Evolutionary conservation across 495 filamentous ascomycete species (phyloP).

Genomic region (Astrothelium subdiscretum): DNA sequence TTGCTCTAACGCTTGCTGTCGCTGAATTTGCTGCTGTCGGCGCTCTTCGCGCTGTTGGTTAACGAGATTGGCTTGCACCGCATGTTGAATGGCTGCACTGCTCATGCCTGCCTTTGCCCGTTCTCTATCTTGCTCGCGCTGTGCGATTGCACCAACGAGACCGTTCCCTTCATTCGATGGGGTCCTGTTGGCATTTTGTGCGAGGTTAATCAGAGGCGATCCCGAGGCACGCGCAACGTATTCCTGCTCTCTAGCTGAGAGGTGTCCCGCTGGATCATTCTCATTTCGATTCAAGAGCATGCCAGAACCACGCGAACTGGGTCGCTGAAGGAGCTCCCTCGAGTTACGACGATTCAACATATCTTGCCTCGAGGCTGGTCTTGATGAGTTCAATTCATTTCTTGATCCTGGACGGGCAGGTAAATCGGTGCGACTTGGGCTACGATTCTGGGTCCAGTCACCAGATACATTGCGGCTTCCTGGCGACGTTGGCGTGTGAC

Average conservation of each 20-base stretch:
- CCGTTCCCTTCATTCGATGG: constrained; percentile 12
- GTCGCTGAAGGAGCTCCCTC: constrained; percentile 29
- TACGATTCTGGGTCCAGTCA: constrained; percentile 5
- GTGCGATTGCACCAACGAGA: constrained; percentile 16
- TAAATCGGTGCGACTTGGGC: constrained; percentile 10
- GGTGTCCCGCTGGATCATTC: constrained; percentile 12
- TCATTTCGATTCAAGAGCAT: constrained; percentile 13
- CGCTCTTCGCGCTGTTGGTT: background rate
- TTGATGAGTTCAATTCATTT: constrained; percentile 35
- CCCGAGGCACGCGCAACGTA: constrained; percentile 82
- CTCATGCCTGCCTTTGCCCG: background rate
- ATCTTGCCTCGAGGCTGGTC: constrained; percentile 3
- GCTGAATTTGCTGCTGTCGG: background rate
- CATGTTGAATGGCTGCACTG: constrained; percentile 7
- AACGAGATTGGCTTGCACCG: background rate
- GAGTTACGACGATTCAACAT: constrained; percentile 15
- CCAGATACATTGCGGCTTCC: constrained; percentile 5
- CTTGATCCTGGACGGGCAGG: constrained; percentile 39
- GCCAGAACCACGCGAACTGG: constrained; percentile 24
- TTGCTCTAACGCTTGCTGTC: background rate
- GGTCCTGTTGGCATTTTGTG: constrained; percentile 6
- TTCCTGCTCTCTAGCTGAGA: constrained; percentile 90
- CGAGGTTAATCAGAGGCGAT: constrained; percentile 65
- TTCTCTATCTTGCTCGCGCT: constrained; percentile 16
- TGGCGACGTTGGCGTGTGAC: constrained; percentile 29